phyloP scores from a whole-genome alignment of 352 stramenopile species.

The Elongisporangium anandrum region DNA sequence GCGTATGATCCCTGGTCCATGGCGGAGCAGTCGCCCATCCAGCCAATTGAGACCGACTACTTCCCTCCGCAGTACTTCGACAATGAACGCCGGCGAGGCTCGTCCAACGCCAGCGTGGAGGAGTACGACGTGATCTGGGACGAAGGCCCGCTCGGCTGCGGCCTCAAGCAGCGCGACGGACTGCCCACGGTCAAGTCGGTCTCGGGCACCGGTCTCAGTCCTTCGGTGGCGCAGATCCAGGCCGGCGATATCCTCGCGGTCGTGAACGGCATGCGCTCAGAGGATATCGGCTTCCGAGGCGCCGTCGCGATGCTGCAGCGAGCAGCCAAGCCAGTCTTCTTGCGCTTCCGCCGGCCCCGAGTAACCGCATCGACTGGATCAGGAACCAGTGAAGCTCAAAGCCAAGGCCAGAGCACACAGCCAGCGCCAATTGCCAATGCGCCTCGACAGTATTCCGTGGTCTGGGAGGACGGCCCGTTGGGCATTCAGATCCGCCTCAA shows the following conservation, averaged over 20 bases:
- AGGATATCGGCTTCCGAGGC: conserved; percentile 77
- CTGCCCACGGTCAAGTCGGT: conserved; percentile 67
- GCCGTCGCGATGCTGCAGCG: conserved; percentile 72
- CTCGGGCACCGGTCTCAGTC: conserved; percentile 47
- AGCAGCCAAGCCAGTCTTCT: conserved; percentile 68
- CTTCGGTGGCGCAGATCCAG: conserved; percentile 63
- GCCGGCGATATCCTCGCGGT: conserved; percentile 60
- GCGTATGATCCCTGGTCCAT: background rate
- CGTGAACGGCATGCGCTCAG: conserved; percentile 71
- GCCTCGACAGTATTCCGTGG: conserved; percentile 61
- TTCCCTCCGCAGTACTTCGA: background rate
- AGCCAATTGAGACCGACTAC: background rate
- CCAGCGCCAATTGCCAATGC: conserved; percentile 6
- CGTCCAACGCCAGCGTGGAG: conserved; percentile 24
- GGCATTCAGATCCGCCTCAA: conserved; percentile 82
- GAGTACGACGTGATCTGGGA: conserved; percentile 81
- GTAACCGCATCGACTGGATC: background rate
- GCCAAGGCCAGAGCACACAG: conserved; percentile 10
- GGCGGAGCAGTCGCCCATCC: background rate
- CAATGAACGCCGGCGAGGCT: conserved; percentile 4
- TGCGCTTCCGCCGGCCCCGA: conserved; percentile 54
- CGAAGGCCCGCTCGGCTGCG: conserved; percentile 64
- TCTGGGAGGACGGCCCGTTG: conserved; percentile 71
- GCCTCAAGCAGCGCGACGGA: conserved; percentile 67
- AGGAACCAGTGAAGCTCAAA: conserved; percentile 15